phyloP scores from a whole-genome alignment of 164 flowering plant species.

The Litsea cubeba region DNA sequence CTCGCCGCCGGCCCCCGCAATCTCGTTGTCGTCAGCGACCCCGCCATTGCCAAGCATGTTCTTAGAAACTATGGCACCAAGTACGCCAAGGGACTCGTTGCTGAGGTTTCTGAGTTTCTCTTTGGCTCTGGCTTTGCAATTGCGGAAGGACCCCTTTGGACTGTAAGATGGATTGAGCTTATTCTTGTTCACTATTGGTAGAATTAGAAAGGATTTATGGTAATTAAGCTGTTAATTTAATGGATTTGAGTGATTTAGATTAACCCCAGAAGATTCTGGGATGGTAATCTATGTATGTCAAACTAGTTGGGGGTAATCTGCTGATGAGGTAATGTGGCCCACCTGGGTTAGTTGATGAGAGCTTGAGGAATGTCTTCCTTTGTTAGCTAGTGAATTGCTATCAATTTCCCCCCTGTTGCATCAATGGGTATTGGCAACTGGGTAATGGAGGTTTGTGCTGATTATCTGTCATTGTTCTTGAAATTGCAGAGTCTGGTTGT shows the following conservation, averaged over 20 bases:
- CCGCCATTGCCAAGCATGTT: constrained; percentile 89
- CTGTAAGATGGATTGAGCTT: constrained; percentile 35
- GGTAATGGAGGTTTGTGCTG: background rate
- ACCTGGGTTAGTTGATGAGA: background rate
- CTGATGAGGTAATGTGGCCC: too few species aligned
- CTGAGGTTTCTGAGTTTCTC: constrained; percentile 89
- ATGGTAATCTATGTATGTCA: too few species aligned
- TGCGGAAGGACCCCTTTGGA: constrained; percentile 91
- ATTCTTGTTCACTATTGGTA: background rate
- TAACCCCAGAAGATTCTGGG: too few species aligned
- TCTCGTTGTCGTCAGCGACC: constrained; percentile 84
- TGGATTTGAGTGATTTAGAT: too few species aligned
- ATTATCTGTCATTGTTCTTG: background rate
- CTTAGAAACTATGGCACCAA: constrained; percentile 64
- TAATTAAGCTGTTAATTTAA: too few species aligned
- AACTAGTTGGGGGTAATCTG: too few species aligned
- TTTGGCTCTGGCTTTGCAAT: constrained; percentile 94
- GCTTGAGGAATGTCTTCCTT: background rate
- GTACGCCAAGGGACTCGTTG: constrained; percentile 74
- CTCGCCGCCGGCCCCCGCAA: constrained; percentile 88
- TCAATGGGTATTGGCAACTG: background rate
- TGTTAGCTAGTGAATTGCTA: background rate
- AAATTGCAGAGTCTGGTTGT: background rate
- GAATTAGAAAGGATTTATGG: too few species aligned
- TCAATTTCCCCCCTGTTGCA: background rate